Percentiles rank a stretch among this genome's conserved stretches.
Conservation (phyloP, 768 basidiomycete species). For the Pluteus cervinus region DNA sequence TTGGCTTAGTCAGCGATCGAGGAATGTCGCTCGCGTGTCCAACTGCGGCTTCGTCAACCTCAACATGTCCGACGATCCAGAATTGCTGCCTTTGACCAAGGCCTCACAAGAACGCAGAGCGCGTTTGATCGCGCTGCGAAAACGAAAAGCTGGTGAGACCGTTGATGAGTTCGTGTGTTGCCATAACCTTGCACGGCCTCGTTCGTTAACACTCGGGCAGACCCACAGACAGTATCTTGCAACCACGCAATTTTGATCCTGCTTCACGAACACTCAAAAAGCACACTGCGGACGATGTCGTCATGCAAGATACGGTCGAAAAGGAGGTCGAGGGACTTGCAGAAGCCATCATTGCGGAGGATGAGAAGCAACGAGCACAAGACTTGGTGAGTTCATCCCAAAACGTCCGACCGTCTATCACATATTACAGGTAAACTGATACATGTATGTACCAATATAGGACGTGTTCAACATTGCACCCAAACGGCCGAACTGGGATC, state of each 20-base stretch:
- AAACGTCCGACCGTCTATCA: background rate
- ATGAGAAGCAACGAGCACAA: constrained; percentile 77
- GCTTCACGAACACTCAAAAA: constrained; percentile 75
- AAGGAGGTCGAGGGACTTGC: constrained; percentile 78
- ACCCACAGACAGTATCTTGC: constrained; percentile 34
- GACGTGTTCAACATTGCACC: constrained; percentile 97
- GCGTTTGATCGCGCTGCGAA: constrained; percentile 71
- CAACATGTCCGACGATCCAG: too few relatives aligned
- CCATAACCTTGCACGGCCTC: background rate
- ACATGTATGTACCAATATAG: constrained; percentile 29
- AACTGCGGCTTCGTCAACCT: background rate
- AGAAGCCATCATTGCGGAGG: constrained; percentile 79
- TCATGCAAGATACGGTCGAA: constrained; percentile 83
- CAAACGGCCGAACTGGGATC: constrained; percentile 94
- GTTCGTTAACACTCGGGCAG: background rate
- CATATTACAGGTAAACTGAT: constrained; percentile 3
- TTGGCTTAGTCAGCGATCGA: constrained; percentile 26
- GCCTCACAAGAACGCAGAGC: constrained; percentile 78
- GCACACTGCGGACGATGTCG: constrained; percentile 46
- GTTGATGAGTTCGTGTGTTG: constrained; percentile 35
- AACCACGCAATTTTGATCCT: constrained; percentile 86
- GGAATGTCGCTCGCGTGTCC: constrained; percentile 3
- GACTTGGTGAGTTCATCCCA: constrained; percentile 62
- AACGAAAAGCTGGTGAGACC: constrained; percentile 57
- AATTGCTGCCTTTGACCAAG: constrained; percentile 68